Percentiles rank a stretch among this genome's conserved stretches.
Evolutionary conservation across 1,284 basidiomycete species (phyloP).

Genomic region (Tylopilus sp.): DNA sequence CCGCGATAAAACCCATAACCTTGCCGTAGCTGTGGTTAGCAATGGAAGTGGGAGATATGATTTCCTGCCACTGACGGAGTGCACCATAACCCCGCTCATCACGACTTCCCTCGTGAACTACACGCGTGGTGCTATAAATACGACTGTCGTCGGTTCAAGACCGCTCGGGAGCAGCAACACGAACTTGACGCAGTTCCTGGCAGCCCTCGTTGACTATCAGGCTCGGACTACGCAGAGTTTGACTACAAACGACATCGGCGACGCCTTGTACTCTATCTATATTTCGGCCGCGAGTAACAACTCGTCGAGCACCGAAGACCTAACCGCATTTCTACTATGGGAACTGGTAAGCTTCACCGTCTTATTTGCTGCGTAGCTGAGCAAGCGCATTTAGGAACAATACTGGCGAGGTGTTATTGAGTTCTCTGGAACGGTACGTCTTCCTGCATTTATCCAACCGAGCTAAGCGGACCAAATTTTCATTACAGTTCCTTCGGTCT

Average conservation of each 20-base stretch:
- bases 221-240: constrained; percentile 11
- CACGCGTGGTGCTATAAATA: neutral
- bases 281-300: constrained; percentile 3
- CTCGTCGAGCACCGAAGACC: neutral
- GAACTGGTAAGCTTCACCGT: constrained; percentile 10
- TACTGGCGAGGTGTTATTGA: constrained; percentile 22
- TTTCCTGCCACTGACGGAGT: constrained; percentile 13
- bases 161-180: constrained; percentile 7
- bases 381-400: constrained; percentile 3
- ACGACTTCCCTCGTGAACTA: constrained; percentile 18
- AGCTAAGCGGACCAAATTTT: neutral
- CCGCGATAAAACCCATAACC: neutral
- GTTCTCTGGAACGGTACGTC: constrained; percentile 15
- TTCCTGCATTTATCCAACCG: neutral
- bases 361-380: neutral
- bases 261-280: constrained; percentile 18
- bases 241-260: constrained; percentile 15
- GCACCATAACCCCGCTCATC: constrained; percentile 13
- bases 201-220: constrained; percentile 10
- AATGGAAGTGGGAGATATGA: constrained; percentile 15
- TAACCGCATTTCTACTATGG: neutral
- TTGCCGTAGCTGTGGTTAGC: constrained; percentile 1
- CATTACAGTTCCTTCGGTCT: constrained; percentile 17
- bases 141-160: neutral
- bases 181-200: constrained; percentile 14